phyloP scores from a whole-genome alignment of 352 stramenopile species.

The Phytophthora parvispora region DNA sequence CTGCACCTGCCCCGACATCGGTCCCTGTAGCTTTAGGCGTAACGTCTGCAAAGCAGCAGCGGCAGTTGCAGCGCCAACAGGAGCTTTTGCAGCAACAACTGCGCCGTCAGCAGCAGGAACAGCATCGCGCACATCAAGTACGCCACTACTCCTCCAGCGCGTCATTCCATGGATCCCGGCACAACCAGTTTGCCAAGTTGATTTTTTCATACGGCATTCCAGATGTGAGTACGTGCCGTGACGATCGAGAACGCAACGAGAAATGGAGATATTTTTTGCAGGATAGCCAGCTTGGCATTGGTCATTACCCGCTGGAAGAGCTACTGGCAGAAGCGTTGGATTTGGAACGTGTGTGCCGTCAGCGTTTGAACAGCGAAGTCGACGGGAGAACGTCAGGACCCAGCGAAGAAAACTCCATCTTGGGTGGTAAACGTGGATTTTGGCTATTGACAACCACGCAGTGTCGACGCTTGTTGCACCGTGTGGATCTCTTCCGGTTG shows the following conservation, averaged over 20 bases:
- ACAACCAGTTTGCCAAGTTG: constrained; percentile 84
- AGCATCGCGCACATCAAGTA: constrained; percentile 29
- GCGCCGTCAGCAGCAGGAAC: constrained; percentile 23
- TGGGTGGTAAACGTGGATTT: constrained; percentile 69
- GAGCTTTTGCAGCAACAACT: constrained; percentile 28
- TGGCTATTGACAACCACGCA: constrained; percentile 73
- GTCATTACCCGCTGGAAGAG: constrained; percentile 48
- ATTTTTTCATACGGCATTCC: constrained; percentile 84
- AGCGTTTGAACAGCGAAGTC: constrained; percentile 30
- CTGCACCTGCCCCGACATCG: background rate
- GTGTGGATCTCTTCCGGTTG: constrained; percentile 86
- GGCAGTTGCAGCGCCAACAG: constrained; percentile 11
- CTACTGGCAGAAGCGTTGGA: constrained; percentile 66
- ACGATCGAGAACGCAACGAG: constrained; percentile 56
- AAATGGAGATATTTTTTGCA: constrained; percentile 88
- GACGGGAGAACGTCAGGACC: constrained; percentile 5
- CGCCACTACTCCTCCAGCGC: constrained; percentile 19
- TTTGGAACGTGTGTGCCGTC: constrained; percentile 70
- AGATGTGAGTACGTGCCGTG: constrained; percentile 67
- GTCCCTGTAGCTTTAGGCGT: constrained; percentile 15
- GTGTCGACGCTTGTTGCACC: constrained; percentile 71
- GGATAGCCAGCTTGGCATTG: constrained; percentile 57
- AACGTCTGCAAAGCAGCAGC: constrained; percentile 18
- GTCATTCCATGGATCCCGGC: constrained; percentile 39
- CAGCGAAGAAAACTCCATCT: constrained; percentile 56